Evolutionary conservation across 208 protist genomes (phyloP).

Genomic region (Plasmodiophora brassicae): DNA sequence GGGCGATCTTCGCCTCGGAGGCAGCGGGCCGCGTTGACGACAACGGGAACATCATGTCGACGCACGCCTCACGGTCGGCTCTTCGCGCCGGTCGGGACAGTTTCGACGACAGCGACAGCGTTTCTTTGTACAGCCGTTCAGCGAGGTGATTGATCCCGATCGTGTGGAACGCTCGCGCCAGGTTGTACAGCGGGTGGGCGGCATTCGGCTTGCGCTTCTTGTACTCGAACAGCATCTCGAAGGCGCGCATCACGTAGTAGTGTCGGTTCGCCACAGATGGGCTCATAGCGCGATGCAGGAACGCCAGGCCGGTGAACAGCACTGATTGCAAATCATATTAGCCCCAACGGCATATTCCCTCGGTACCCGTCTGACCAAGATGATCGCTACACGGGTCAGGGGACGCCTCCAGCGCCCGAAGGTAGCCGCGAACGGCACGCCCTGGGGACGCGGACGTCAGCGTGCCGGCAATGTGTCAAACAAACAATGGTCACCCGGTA

Average conservation of each 20-base stretch:
- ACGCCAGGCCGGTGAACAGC: not conserved
- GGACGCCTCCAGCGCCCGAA: not conserved
- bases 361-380: no score
- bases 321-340: not conserved
- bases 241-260: not conserved
- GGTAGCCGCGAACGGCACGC: slow-evolving; percentile 11
- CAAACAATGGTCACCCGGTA: not conserved
- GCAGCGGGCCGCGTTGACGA: not conserved
- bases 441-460: not conserved
- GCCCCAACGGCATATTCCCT: no score
- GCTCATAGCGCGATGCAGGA: not conserved
- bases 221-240: not conserved
- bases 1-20: not conserved
- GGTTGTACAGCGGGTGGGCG: not conserved
- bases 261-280: not conserved
- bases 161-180: not conserved
- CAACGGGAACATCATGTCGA: not conserved
- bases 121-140: not conserved
- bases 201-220: not conserved
- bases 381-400: no score
- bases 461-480: no score
- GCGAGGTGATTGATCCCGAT: slow-evolving; percentile 15
- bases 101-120: not conserved
- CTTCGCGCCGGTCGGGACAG: not conserved
- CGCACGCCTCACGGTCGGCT: not conserved